Conservation (phyloP, 345 rosid species). For the Boechera stricta region DNA sequence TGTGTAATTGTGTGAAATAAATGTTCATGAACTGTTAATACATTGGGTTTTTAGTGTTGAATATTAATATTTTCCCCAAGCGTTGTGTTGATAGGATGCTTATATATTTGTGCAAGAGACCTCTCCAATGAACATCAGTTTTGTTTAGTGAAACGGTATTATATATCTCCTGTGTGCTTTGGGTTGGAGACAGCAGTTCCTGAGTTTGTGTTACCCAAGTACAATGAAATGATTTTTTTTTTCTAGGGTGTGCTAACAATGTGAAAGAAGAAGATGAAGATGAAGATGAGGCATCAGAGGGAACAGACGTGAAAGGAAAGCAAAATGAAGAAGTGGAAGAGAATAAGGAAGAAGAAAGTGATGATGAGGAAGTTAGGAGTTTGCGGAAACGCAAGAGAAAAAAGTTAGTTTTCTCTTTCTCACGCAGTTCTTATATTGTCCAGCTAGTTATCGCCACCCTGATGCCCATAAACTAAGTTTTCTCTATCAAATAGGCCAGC, state of each 20-base stretch:
- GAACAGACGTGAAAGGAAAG: constrained; percentile 39
- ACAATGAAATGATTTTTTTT: constrained; percentile 14
- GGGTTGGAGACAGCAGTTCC: constrained; percentile 14
- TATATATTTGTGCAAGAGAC: constrained; percentile 17
- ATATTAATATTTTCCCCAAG: background rate
- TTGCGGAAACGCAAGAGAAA: constrained; percentile 52
- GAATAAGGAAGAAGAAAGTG: constrained; percentile 42
- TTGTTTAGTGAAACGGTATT: constrained; percentile 1
- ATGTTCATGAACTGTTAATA: background rate
- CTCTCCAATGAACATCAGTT: constrained; percentile 13
- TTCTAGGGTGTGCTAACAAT: constrained; percentile 32
- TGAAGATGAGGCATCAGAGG: constrained; percentile 40
- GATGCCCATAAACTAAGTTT: constrained; percentile 25
- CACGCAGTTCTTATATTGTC: constrained; percentile 7
- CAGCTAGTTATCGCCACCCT: constrained; percentile 1
- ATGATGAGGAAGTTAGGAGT: constrained; percentile 36
- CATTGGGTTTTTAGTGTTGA: background rate
- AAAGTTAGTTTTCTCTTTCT: constrained; percentile 49
- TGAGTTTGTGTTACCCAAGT: constrained; percentile 25
- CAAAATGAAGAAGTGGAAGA: constrained; percentile 47
- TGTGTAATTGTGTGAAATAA: background rate
- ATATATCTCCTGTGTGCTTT: background rate
- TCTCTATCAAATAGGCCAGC: constrained; percentile 52
- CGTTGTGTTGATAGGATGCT: constrained; percentile 10
- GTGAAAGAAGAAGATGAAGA: constrained; percentile 38